Conservation (phyloP, 306 rosid genomes). For the Cucumis hystrix region DNA sequence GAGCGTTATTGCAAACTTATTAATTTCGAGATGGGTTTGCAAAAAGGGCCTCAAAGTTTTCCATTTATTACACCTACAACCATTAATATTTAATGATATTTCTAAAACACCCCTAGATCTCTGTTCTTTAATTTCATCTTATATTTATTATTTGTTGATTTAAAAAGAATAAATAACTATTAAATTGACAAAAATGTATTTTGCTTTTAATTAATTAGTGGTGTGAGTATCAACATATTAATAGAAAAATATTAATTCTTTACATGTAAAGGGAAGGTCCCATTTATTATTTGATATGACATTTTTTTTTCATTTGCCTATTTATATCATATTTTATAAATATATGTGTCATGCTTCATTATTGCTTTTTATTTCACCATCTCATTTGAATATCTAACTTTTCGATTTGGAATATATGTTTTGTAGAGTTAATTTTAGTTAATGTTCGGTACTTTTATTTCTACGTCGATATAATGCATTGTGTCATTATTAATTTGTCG, state of each 20-base stretch:
- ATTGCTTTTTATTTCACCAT: no score
- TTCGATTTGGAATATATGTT: no score
- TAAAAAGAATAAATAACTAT: background rate
- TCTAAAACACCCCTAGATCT: constrained; percentile 1
- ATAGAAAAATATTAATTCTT: background rate
- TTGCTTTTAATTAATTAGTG: background rate
- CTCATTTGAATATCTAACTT: no score
- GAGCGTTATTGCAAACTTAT: background rate
- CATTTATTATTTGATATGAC: background rate
- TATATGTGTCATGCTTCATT: background rate
- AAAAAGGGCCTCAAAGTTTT: constrained; percentile 4
- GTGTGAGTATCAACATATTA: background rate
- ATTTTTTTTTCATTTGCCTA: background rate
- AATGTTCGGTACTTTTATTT: no score
- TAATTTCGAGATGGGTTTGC: background rate
- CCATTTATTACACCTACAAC: background rate
- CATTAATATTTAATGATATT: background rate
- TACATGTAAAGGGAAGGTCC: background rate
- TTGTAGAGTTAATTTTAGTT: no score
- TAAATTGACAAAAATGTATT: background rate
- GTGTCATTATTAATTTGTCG: no score
- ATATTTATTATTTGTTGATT: background rate
- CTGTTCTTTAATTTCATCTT: background rate
- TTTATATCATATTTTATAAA: background rate
- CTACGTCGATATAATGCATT: no score